Evolutionary conservation across 2,329 filamentous ascomycete genomes (phyloP).

Genomic region (Triangularia verruculosa): DNA sequence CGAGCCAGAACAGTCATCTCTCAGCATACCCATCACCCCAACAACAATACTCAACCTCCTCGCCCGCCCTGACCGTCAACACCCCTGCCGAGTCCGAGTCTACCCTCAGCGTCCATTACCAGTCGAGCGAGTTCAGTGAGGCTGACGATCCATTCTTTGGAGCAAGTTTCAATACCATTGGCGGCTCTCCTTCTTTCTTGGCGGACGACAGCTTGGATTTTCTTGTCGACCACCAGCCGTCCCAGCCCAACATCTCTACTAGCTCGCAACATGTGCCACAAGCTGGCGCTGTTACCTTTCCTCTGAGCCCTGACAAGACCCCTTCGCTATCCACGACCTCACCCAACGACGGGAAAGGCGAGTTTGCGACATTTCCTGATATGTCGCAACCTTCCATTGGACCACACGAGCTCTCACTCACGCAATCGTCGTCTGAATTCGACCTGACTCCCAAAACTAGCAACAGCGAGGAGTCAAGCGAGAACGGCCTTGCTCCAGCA

Average conservation of each 20-base stretch:
- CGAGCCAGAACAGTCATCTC: slow-evolving; percentile 41
- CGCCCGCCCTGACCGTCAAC: slow-evolving; percentile 38
- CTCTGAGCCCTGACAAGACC: slow-evolving; percentile 50
- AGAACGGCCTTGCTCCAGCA: slow-evolving; percentile 44
- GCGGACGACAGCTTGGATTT: slow-evolving; percentile 31
- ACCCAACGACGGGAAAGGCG: slow-evolving; percentile 36
- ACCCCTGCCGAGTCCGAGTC: slow-evolving; percentile 52
- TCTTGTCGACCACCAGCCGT: neutral
- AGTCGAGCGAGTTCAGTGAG: slow-evolving; percentile 49
- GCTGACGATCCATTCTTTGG: slow-evolving; percentile 51
- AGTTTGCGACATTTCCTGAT: slow-evolving; percentile 23
- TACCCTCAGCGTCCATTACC: slow-evolving; percentile 45
- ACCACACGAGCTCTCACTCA: slow-evolving; percentile 42
- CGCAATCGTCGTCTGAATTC: slow-evolving; percentile 34
- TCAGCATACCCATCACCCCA: slow-evolving; percentile 42
- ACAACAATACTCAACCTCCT: slow-evolving; percentile 38
- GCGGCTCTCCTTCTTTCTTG: slow-evolving; percentile 46
- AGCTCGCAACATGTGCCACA: slow-evolving; percentile 27
- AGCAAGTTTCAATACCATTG: slow-evolving; percentile 44
- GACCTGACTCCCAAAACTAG: slow-evolving; percentile 51
- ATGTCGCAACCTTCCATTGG: slow-evolving; percentile 38
- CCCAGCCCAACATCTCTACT: neutral
- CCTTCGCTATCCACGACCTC: slow-evolving; percentile 47
- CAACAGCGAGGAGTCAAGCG: slow-evolving; percentile 49
- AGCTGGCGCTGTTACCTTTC: slow-evolving; percentile 36